Evolutionary conservation across 2,329 filamentous ascomycete species (phyloP), one percentile per base, ranked within the genome.

Genomic region (Penicillium sp.): DNA sequence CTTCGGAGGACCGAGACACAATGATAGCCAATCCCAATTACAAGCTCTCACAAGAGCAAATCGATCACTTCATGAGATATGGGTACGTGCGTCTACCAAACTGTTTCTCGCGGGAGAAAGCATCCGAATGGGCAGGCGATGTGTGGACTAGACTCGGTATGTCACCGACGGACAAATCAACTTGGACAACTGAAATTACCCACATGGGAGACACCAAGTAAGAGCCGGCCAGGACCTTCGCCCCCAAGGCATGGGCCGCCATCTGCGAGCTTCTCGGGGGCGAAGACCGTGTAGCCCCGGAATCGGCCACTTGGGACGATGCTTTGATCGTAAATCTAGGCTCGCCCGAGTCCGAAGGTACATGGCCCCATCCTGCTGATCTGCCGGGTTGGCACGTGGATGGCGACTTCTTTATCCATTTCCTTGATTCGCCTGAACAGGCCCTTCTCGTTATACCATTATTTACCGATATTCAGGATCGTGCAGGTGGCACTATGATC

Each of bases 351-450:
- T 75, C 75, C 46, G 81, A 83, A 57, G 79, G 81, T 5, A 77
- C 76, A 48, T 76, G 78, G 22, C 70, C 80, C 3, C 71, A 77
- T 35, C 84, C 84, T 9, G 69, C 79, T 4, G 72, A 78, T 24
- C 83, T 84, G 0, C 76, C 79, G 49, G 78, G 83, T 0, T 89
- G 87, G 86, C 87, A 89, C 70, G 84, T 88, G 18, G 86, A 89
- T 70, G 86, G 87, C 9, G 86, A 89, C 62, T 89, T 88, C 70
- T 89, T 89, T 68, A 79, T 87, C 5, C 87, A 89, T 74, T 90
- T 86, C 62, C 81, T 90, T 35, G 87, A 89, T 67, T 86, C 82
- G 20, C 83, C 83, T 0, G 87, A 90, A 73, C 87, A 90, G 69
- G 87, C 79, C 0, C 72, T 89, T 14, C 77, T 89, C 1, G 85